phyloP scores from a whole-genome alignment of 441 rosid genomes.

The Sinapis alba region DNA sequence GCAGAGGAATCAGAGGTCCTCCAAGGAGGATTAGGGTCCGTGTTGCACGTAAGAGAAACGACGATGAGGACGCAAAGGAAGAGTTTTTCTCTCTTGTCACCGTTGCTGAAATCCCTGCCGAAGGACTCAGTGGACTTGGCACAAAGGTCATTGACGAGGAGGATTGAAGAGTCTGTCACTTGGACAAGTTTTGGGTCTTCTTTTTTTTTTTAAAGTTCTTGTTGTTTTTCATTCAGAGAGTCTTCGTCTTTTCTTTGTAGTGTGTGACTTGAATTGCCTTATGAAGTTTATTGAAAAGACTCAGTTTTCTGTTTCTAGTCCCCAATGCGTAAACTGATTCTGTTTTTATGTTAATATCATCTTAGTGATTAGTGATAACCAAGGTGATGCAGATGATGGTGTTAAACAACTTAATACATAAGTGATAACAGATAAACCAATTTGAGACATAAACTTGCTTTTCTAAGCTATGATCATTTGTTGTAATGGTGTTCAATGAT shows the following conservation, averaged over 20 bases:
- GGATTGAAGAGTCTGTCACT: constrained; percentile 44
- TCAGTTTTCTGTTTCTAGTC: constrained; percentile 2
- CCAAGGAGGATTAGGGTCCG: constrained; percentile 85
- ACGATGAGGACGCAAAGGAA: constrained; percentile 90
- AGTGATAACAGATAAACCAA: no score
- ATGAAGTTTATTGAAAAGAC: constrained; percentile 32
- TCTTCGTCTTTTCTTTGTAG: constrained; percentile 4
- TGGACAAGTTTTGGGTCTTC: constrained; percentile 30
- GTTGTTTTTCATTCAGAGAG: constrained; percentile 26
- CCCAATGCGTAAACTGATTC: background rate
- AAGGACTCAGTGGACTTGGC: constrained; percentile 73
- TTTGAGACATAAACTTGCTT: no score
- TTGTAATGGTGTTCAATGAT: no score
- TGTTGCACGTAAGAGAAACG: constrained; percentile 82
- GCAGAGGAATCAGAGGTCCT: constrained; percentile 81
- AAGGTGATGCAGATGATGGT: background rate
- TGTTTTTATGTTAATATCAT: background rate
- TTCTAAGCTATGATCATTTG: no score
- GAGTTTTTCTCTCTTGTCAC: constrained; percentile 87
- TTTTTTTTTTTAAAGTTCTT: background rate
- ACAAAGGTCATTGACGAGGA: constrained; percentile 87
- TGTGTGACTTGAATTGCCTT: background rate
- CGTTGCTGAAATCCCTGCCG: constrained; percentile 64
- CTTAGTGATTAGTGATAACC: background rate
- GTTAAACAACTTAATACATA: no score